These are phyloP conservation scores for Symbiodinium pilosum DNA, from an alignment of 73 alveolate species.

Conservation along the genomic window DNA sequence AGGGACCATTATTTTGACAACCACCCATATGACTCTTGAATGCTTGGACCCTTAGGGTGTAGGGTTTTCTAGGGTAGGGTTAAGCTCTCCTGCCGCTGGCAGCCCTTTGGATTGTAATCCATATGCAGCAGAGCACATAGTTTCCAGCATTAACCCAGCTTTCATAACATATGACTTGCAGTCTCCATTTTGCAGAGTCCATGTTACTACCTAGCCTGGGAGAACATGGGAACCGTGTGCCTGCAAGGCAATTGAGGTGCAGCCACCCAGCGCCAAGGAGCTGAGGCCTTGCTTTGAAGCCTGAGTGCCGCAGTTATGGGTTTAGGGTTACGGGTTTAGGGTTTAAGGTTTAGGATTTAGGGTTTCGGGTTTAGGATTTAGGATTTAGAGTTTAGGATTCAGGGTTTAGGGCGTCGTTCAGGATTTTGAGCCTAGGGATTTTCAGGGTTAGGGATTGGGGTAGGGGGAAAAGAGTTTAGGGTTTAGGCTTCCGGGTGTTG, in stretches of 20 bases:
- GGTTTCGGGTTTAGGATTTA: background rate
- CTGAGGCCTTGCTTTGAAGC: background rate
- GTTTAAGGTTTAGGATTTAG: background rate
- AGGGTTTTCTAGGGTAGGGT: too few relatives aligned
- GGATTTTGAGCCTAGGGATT: background rate
- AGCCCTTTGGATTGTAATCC: background rate
- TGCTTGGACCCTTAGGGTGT: too few relatives aligned
- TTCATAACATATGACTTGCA: background rate
- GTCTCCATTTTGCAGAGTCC: background rate
- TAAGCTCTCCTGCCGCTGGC: background rate
- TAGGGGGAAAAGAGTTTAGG: too few relatives aligned
- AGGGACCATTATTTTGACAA: too few relatives aligned
- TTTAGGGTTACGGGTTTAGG: too few relatives aligned
- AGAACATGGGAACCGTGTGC: background rate
- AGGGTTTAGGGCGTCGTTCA: background rate
- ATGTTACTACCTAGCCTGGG: background rate
- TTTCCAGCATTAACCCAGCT: background rate
- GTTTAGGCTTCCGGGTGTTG: too few relatives aligned
- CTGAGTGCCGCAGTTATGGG: too few relatives aligned
- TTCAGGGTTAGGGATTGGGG: too few relatives aligned
- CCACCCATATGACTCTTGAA: background rate
- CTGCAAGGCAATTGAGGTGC: slow-evolving; percentile 18
- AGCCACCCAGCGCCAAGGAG: slow-evolving; percentile 23
- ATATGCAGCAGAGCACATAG: background rate
- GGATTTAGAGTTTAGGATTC: background rate